Evolutionary conservation across 495 filamentous ascomycete genomes (phyloP).

Genomic region (Podospora pseudocomata): DNA sequence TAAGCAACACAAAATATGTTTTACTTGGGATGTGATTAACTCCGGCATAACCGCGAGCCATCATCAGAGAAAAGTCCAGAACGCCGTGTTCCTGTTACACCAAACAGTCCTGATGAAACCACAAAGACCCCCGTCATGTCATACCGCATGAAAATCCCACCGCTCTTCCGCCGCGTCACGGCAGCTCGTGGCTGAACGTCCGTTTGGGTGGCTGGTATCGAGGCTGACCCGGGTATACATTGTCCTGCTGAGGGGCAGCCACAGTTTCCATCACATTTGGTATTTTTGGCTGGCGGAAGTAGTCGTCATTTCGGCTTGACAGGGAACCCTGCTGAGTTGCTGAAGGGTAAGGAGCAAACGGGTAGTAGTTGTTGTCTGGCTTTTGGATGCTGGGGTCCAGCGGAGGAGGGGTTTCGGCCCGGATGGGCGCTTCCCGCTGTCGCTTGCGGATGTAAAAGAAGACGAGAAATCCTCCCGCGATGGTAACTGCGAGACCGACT

Average conservation of each 20-base stretch:
- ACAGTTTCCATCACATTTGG: not conserved
- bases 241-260: not conserved
- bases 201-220: not conserved
- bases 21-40: not conserved
- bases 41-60: not conserved
- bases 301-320: not conserved
- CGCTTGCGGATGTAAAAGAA: slow-evolving; percentile 28
- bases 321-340: not conserved
- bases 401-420: slow-evolving; percentile 25
- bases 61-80: not conserved
- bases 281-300: not conserved
- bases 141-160: not conserved
- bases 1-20: not conserved
- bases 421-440: slow-evolving; percentile 12
- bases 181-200: not conserved
- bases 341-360: not conserved
- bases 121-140: not conserved
- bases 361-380: not conserved
- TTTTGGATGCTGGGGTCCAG: slow-evolving; percentile 9
- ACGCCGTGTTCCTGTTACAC: not conserved
- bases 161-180: not conserved
- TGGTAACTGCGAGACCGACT: slow-evolving; percentile 18
- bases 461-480: slow-evolving; percentile 18
- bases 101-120: not conserved
- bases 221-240: not conserved